These are phyloP conservation scores for Lomentospora prolificans DNA, from an alignment of 2,329 filamentous ascomycete genomes.

Conservation along the genomic window DNA sequence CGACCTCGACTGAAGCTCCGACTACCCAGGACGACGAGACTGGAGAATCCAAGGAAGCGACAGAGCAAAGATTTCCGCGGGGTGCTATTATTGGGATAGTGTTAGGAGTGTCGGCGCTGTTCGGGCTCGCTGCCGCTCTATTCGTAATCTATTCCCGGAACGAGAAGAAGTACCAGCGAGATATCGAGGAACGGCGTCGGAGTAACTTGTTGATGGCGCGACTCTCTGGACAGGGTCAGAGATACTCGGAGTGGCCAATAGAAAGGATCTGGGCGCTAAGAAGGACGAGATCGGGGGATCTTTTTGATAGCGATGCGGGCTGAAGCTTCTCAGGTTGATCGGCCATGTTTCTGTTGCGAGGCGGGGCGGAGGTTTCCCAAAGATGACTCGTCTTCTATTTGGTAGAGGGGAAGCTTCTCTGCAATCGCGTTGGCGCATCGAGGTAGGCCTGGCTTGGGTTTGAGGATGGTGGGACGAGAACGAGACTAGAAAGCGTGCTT, in stretches of 20 bases:
- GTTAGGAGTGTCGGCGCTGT: conserved; percentile 29
- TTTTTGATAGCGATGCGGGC: background rate
- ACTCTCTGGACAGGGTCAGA: too few relatives aligned
- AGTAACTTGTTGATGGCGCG: background rate
- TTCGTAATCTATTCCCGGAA: conserved; percentile 38
- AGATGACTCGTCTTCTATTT: too few relatives aligned
- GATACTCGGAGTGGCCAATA: background rate
- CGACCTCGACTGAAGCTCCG: conserved; percentile 14
- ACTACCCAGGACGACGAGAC: conserved; percentile 30
- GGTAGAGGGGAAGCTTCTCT: too few relatives aligned
- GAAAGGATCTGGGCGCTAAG: background rate
- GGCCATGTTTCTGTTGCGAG: too few relatives aligned
- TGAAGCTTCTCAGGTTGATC: too few relatives aligned
- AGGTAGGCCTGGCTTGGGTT: too few relatives aligned
- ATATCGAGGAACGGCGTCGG: background rate
- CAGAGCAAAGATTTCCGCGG: conserved; percentile 25
- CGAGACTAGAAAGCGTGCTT: too few relatives aligned
- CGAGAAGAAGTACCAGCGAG: background rate
- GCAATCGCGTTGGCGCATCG: too few relatives aligned
- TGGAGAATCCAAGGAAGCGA: conserved; percentile 20
- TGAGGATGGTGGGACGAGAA: too few relatives aligned
- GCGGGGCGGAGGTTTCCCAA: too few relatives aligned
- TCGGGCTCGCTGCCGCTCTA: conserved; percentile 29
- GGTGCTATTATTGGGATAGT: conserved; percentile 44
- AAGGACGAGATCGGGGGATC: background rate